Percentiles rank a stretch among this genome's conserved stretches.
Evolutionary conservation across 106 monocot species (phyloP).

Genomic region (Apostasia ramifera): DNA sequence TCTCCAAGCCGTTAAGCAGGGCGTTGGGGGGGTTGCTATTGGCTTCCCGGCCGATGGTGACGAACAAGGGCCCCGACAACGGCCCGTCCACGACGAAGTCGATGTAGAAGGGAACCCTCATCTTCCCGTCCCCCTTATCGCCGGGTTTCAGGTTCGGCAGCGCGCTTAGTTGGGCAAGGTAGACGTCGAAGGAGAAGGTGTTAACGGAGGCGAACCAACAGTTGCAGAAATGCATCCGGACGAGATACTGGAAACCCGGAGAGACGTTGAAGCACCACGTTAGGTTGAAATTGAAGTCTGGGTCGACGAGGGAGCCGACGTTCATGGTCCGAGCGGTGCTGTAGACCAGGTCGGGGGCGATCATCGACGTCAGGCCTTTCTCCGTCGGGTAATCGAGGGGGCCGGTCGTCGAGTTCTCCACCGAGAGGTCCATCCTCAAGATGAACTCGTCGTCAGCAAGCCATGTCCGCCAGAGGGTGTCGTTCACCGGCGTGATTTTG

Average conservation of each 20-base stretch:
- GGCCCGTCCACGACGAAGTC: constrained; percentile 21
- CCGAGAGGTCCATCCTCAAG: not conserved
- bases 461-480: constrained; percentile 68
- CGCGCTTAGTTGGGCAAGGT: constrained; percentile 8
- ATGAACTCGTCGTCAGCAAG: constrained; percentile 28
- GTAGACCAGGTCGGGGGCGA: constrained; percentile 48
- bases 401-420: not conserved
- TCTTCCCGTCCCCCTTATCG: not conserved
- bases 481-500: constrained; percentile 29
- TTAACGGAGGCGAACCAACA: constrained; percentile 1
- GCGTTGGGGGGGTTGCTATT: constrained; percentile 9
- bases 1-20: constrained; percentile 58
- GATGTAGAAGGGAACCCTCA: constrained; percentile 21
- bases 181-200: constrained; percentile 36
- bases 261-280: constrained; percentile 45
- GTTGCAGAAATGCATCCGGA: constrained; percentile 68
- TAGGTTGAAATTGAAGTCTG: constrained; percentile 5
- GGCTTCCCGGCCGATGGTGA: constrained; percentile 31
- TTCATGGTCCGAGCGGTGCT: constrained; percentile 31
- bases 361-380: not conserved
- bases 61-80: constrained; percentile 11
- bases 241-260: constrained; percentile 19
- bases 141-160: constrained; percentile 11
- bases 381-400: not conserved
- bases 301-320: not conserved